These are phyloP conservation scores for Volvariella volvacea DNA, from an alignment of 1,284 basidiomycete genomes.

Conservation along the genomic window DNA sequence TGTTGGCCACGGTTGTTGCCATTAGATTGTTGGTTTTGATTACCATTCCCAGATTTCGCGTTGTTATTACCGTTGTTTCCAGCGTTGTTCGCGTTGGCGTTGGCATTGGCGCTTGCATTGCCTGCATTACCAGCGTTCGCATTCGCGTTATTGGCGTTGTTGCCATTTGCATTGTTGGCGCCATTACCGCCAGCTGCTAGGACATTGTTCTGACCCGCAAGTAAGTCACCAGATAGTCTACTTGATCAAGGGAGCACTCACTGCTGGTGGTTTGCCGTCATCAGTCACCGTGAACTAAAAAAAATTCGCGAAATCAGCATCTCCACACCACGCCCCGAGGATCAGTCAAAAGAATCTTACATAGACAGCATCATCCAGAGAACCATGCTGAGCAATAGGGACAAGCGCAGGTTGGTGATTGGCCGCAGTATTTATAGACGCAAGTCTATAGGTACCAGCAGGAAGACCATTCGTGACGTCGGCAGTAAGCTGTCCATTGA, in stretches of 20 bases:
- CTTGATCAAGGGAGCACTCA: too few relatives aligned
- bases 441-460: constrained; percentile 48
- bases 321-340: background rate
- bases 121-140: background rate
- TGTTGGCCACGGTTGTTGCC: background rate
- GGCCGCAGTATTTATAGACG: constrained; percentile 44
- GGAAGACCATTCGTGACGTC: constrained; percentile 46
- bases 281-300: constrained; percentile 9
- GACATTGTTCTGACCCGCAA: too few relatives aligned
- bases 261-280: constrained; percentile 4
- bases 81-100: background rate
- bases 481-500: constrained; percentile 40
- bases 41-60: constrained; percentile 1
- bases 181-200: too few relatives aligned
- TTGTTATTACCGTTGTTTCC: constrained; percentile 1
- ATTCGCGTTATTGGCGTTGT: too few relatives aligned
- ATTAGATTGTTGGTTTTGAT: background rate
- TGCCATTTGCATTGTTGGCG: too few relatives aligned
- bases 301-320: background rate
- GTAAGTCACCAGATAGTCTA: too few relatives aligned
- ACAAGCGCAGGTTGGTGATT: constrained; percentile 52
- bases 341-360: constrained; percentile 22
- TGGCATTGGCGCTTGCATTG: background rate
- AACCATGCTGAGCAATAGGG: constrained; percentile 45
- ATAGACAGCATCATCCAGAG: constrained; percentile 44